Evolutionary conservation across 116 monocot genomes (phyloP), one percentile per base, ranked within the genome.

Genomic region (Iris pallida): DNA sequence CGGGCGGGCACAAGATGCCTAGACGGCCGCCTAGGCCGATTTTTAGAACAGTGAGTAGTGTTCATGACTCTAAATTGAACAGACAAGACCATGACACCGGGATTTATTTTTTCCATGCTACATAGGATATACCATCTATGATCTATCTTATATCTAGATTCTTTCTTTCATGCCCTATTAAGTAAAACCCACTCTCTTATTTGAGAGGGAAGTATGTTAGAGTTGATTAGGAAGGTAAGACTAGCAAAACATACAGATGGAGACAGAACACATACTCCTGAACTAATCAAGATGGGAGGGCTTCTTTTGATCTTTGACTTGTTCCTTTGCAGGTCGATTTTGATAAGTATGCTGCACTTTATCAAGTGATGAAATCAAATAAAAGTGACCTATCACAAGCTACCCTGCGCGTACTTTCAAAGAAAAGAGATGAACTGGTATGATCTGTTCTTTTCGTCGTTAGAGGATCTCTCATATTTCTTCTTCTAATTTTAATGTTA

Each of bases 381-480:
- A 62, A 62, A 44, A 6, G 53, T 54, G 62, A 63, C 5, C 3
- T 45, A 8, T 16, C 16, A 6, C 8, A 53, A 18, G 18, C 62
- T 71, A n/a, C 48, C 43, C 63, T 62, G 9, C 48, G 53, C 6
- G 42, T 60, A 62, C 52, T 71, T 71, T 7, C 53, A 4, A 63
- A 63, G 43, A 71, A 51, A 42, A 52, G 62, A 40, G 53, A 71
- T 63, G 53, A 63, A 30, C 11, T 63, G 63, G 71, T 71, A 63
- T 71, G 8, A 0, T 40, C 8, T 59, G 60, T 52, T 47, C 46
- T 16, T 70, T 16, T 68, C 12, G 40, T 42, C 53, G 13, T 66
- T 42, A 53, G 9, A 62, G 16, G 44, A 62, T 41, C 30, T 66
- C 10, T 66, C 30, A 9, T 4, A 42, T 10, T 13, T 42, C 40